A percentile compares a stretch with the other conserved stretches of the same genome.
Conservation (phyloP, 768 basidiomycete species). For the Auricularia cornea region DNA sequence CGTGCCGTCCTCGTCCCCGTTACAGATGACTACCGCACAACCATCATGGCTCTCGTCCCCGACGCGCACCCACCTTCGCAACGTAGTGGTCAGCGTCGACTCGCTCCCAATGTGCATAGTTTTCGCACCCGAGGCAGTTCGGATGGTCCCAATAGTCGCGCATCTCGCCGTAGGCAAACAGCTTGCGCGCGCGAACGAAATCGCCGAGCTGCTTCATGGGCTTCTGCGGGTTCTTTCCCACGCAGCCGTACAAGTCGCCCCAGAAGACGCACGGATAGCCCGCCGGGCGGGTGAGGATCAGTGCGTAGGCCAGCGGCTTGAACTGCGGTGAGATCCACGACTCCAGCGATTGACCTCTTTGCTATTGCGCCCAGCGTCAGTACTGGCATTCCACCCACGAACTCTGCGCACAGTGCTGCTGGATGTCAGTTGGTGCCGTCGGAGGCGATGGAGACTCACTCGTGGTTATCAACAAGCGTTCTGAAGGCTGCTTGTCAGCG, state of each 20-base stretch:
- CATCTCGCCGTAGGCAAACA: slow-evolving; percentile 13
- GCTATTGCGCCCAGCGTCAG: not conserved
- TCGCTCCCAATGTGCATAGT: not conserved
- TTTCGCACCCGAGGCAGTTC: slow-evolving; percentile 10
- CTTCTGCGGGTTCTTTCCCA: slow-evolving; percentile 7
- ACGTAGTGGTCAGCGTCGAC: not conserved
- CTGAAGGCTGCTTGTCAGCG: not conserved
- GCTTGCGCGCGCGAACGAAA: slow-evolving; percentile 11
- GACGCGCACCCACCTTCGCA: slow-evolving; percentile 8
- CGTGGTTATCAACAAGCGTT: slow-evolving; percentile 15
- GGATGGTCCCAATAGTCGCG: slow-evolving; percentile 14
- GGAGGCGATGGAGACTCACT: slow-evolving; percentile 24
- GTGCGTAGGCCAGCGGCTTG: slow-evolving; percentile 14
- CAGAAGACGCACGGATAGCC: slow-evolving; percentile 16
- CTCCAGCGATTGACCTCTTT: slow-evolving; percentile 13
- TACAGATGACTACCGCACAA: slow-evolving; percentile 14
- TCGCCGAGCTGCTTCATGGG: slow-evolving; percentile 11
- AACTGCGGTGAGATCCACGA: slow-evolving; percentile 13
- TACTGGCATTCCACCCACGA: slow-evolving; percentile 50
- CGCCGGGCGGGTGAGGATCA: slow-evolving; percentile 12
- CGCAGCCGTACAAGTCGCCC: slow-evolving; percentile 7
- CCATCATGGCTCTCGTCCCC: slow-evolving; percentile 13
- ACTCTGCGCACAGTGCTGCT: too few relatives aligned
- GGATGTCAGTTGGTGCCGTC: too few relatives aligned
- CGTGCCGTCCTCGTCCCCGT: slow-evolving; percentile 19